A percentile compares a stretch with the other conserved stretches of the same genome.
phyloP scores from a whole-genome alignment of 2,329 filamentous ascomycete genomes.

The Monilinia aucupariae region DNA sequence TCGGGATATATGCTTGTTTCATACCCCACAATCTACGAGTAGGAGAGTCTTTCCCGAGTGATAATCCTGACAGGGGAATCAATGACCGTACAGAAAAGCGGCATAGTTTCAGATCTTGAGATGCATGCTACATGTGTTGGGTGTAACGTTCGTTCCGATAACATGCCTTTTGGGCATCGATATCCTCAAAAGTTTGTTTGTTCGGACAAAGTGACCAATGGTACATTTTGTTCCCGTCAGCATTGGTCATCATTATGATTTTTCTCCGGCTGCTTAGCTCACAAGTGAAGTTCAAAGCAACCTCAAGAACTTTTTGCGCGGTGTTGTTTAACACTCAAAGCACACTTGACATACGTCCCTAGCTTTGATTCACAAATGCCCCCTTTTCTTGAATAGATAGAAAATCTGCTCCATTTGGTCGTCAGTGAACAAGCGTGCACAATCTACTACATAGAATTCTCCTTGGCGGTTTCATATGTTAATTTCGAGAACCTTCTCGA shows the following conservation, averaged over 20 bases:
- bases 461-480: background rate
- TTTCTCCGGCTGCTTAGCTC: background rate
- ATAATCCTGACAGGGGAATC: background rate
- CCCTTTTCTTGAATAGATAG: background rate
- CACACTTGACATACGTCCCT: background rate
- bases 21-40: background rate
- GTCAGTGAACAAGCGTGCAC: background rate
- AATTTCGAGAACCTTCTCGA: background rate
- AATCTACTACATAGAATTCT: background rate
- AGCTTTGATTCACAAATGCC: background rate
- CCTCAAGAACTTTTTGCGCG: no score
- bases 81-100: background rate
- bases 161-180: background rate
- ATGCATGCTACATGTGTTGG: background rate
- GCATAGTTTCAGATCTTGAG: background rate
- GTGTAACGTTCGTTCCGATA: background rate
- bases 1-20: conserved; percentile 1
- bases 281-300: background rate
- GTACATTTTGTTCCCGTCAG: background rate
- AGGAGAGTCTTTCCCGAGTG: background rate
- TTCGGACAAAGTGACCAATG: background rate
- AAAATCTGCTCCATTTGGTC: background rate
- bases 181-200: background rate
- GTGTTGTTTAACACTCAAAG: background rate
- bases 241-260: background rate